phyloP scores from a whole-genome alignment of 2,329 filamentous ascomycete species.

The Aureobasidium sp. region DNA sequence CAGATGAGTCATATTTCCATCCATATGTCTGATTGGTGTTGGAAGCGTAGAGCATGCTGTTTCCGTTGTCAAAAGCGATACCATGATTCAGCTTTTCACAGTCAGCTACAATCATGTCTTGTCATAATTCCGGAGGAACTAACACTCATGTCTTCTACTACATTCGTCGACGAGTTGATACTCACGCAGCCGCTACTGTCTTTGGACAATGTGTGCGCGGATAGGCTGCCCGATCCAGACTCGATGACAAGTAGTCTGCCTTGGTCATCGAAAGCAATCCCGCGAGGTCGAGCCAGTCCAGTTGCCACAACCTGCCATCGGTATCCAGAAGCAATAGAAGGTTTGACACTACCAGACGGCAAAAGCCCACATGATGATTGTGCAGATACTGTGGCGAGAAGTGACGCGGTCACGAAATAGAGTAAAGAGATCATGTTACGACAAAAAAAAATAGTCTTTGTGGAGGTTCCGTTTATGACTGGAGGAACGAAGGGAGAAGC shows the following conservation, averaged over 20 bases:
- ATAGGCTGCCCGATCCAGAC: slow-evolving; percentile 29
- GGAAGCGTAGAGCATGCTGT: slow-evolving; percentile 44
- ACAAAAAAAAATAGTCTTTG: too few relatives aligned
- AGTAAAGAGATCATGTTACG: too few relatives aligned
- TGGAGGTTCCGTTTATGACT: too few relatives aligned
- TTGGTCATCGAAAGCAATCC: slow-evolving; percentile 41
- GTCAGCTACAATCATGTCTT: background rate
- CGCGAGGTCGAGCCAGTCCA: slow-evolving; percentile 38
- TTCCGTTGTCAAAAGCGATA: slow-evolving; percentile 27
- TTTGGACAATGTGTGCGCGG: slow-evolving; percentile 31
- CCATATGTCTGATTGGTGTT: slow-evolving; percentile 44
- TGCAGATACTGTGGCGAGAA: background rate
- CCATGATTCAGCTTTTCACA: slow-evolving; percentile 42
- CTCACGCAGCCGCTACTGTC: slow-evolving; percentile 15
- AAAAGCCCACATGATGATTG: background rate
- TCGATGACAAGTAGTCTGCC: slow-evolving; percentile 46
- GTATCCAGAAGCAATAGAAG: slow-evolving; percentile 38
- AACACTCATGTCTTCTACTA: slow-evolving; percentile 11
- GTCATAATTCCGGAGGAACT: too few relatives aligned
- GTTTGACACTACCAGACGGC: slow-evolving; percentile 17
- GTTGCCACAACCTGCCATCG: slow-evolving; percentile 41
- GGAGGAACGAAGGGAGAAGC: too few relatives aligned
- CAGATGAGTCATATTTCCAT: slow-evolving; percentile 58
- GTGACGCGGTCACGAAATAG: too few relatives aligned
- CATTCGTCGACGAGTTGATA: slow-evolving; percentile 7